Evolutionary conservation across 495 filamentous ascomycete species (phyloP), one percentile per base, ranked within the genome.

Genomic region (Aspergillus haitiensis): DNA sequence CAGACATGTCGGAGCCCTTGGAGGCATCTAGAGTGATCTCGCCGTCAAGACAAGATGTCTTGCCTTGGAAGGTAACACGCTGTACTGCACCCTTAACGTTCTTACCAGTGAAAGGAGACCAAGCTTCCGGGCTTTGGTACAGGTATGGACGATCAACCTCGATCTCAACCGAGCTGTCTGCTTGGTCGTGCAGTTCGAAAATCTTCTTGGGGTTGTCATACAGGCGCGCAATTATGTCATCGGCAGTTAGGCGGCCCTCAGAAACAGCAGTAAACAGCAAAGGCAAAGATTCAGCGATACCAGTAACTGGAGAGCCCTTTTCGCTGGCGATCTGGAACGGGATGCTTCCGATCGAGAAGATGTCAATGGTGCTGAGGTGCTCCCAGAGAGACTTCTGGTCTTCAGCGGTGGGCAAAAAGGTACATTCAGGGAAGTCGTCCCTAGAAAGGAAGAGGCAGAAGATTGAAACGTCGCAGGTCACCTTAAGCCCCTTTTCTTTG

Each of bases 131-230:
- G 63, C 72, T 74, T 62, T 84, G 73, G 61, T 87, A 77, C 7
- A 81, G 71, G 66, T 90, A 88, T 2, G 86, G 82, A 15, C 88
- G 82, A 49, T 85, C 77, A 67, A 92, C 77, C 73, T 93, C 90
- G 51, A 92, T 78, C 74, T 94, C 90, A 33, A 93, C 77, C 10
- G 82, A 85, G 55, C 87, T 85, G 57, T 86, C 87, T 15, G 84
- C 75, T 69, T 94, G 90, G 62, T 94, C 90, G 62, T 94, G 90
- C 48, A 94, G 81, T 76, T 93, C 89, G 59, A 93, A 94, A 61
- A 94, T 94, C 64, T 82, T 83, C 78, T 88, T 91, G 16, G 90
- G 90, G 64, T 92, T 92, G 62, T 91, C 86, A 66, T 93, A 88
- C 2, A 94, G 80, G 15, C 86, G 82, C 32, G 78, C 68, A 56